These are phyloP conservation scores for Penicillium arizonense DNA, from an alignment of 495 filamentous ascomycete species.

Conservation along the genomic window DNA sequence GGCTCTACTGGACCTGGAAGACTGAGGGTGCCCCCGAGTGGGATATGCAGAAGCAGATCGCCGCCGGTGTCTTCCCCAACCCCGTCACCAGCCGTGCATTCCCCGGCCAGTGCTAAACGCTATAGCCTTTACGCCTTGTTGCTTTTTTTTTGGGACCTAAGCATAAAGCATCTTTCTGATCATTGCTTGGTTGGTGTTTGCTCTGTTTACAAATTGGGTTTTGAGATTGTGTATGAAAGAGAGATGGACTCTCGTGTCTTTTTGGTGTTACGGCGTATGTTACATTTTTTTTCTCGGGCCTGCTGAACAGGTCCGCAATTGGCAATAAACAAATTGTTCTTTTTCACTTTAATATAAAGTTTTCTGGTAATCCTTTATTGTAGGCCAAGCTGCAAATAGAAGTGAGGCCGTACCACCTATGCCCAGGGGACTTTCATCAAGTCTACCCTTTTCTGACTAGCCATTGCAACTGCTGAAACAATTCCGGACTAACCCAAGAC, in stretches of 20 bases:
- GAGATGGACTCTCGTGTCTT: not conserved
- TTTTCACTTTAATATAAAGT: no score
- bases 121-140: not conserved
- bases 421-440: no score
- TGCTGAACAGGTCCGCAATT: not conserved
- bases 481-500: no score
- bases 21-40: conserved; percentile 86
- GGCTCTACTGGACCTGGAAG: conserved; percentile 86
- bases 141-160: not conserved
- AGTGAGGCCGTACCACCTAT: no score
- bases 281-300: not conserved
- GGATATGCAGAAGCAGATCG: conserved; percentile 70
- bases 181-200: not conserved
- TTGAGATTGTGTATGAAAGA: not conserved
- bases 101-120: conserved; percentile 41
- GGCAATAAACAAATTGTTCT: no score
- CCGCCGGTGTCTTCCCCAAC: conserved; percentile 60
- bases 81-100: conserved; percentile 51
- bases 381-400: no score
- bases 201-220: conserved; percentile 2
- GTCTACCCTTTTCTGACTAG: no score
- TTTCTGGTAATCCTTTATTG: no score
- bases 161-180: not conserved
- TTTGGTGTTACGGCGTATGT: not conserved
- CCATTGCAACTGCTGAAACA: no score